phyloP scores from a whole-genome alignment of 495 filamentous ascomycete species.

The Terfezia claveryi region DNA sequence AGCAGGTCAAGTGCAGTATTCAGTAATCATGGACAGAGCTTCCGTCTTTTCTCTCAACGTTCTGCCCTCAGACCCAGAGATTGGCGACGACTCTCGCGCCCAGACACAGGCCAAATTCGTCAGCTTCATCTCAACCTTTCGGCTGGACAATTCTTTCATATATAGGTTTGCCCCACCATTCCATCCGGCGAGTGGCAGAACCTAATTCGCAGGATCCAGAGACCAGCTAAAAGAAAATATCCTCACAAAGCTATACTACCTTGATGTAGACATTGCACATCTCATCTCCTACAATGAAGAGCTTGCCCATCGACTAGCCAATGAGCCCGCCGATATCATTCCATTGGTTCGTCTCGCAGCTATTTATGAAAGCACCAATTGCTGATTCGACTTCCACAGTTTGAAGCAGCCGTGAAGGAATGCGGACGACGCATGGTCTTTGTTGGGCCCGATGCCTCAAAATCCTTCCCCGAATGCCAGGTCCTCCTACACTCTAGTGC shows the following conservation, averaged over 20 bases:
- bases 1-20: too few species aligned
- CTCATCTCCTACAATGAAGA: conserved; percentile 94
- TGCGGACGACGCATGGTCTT: conserved; percentile 84
- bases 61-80: conserved; percentile 39
- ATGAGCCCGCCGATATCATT: conserved; percentile 79
- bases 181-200: conserved; percentile 5
- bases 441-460: conserved; percentile 34
- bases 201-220: conserved; percentile 24
- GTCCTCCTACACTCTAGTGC: conserved; percentile 84
- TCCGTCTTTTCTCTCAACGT: conserved; percentile 66
- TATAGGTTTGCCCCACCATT: conserved; percentile 44
- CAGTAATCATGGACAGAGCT: conserved; percentile 54
- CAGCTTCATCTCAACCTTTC: conserved; percentile 85
- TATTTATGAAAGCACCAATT: background rate
- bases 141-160: conserved; percentile 86
- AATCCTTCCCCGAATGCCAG: conserved; percentile 71
- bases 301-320: conserved; percentile 72
- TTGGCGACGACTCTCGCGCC: conserved; percentile 31
- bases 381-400: conserved; percentile 31
- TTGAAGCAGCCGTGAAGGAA: conserved; percentile 70
- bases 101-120: conserved; percentile 40
- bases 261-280: conserved; percentile 92
- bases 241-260: conserved; percentile 82
- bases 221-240: conserved; percentile 94
- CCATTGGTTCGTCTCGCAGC: conserved; percentile 43